Base-by-base conservation (phyloP, 306 rosid species). In the Datisca glomerata region DNA sequence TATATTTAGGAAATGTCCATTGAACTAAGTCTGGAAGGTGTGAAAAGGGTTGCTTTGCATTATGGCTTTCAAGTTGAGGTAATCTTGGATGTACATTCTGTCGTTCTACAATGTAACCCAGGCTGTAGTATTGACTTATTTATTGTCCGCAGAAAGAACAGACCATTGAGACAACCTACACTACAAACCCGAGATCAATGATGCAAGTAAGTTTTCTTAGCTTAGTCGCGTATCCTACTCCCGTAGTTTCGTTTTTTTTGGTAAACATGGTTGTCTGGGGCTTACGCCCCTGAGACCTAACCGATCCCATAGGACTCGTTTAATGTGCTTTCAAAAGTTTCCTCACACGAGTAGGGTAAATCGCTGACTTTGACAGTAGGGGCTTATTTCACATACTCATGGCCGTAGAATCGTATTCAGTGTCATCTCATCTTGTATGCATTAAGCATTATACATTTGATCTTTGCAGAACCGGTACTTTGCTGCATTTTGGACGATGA, bases 21-120 rank as follows among this genome's bases (percentile, higher is more conserved):
- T 47, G 98, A 89, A 84, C 66, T 69, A 46, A 89, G 98, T 68
- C 66, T 89, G 80, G 98, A 89, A 70, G 98, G 84, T 54, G 91
- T 84, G 66, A 89, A 75, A 70, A 80, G 43, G 47, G 64, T 75
- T 29, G 94, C 94, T 12, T 49, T 70, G 75, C 80, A 77, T 41
- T 80, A 65, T 63, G 98, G 95, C 60, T 75, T 87, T 44, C 71
- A 70, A 47, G 24, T 72, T 34, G 95, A 80, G 98, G 98, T 89
- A 80, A 67, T 43, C 21, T 45, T 55, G 10, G 28, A 38, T 35
- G 33, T 65, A 18, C 41, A 13, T 13, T 34, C n/a, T n/a, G n/a
- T n/a, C n/a, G n/a, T n/a, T 25, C 31, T 8, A 25, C 8, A 25
- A 25, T 25, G 31, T 25, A 25, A 25, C 31, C 31, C 31, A 25